Evolutionary conservation across 768 basidiomycete species (phyloP).

Genomic region (Leccinum broughii): DNA sequence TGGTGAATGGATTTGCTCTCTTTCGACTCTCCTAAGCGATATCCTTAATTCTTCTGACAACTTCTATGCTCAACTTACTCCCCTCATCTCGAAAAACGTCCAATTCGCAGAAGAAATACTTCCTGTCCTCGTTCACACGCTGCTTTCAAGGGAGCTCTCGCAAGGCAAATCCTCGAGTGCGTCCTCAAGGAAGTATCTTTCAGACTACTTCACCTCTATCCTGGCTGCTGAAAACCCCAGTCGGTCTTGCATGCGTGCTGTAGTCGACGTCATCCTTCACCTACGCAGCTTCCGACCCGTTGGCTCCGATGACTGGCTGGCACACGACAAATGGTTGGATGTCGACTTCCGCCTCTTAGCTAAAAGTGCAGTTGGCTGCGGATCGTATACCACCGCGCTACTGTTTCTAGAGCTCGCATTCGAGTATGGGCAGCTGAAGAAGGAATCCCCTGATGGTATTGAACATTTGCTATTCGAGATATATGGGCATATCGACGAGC

Average conservation of each 20-base stretch:
- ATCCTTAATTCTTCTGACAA: conserved; percentile 51
- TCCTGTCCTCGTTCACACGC: conserved; percentile 72
- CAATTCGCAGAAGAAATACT: conserved; percentile 66
- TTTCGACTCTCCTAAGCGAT: conserved; percentile 60
- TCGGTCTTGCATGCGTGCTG: conserved; percentile 51
- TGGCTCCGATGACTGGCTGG: conserved; percentile 39
- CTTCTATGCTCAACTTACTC: conserved; percentile 69
- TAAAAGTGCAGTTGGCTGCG: conserved; percentile 70
- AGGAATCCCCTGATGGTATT: conserved; percentile 34
- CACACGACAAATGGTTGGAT: conserved; percentile 79
- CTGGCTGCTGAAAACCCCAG: conserved; percentile 25
- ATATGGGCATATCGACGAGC: conserved; percentile 94
- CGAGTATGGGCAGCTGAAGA: conserved; percentile 42
- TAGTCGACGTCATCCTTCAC: conserved; percentile 79
- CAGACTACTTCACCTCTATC: conserved; percentile 27
- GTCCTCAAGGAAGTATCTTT: conserved; percentile 23
- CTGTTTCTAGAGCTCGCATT: conserved; percentile 83
- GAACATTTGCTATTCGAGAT: conserved; percentile 87
- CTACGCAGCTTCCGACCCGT: conserved; percentile 65
- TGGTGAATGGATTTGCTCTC: conserved; percentile 57
- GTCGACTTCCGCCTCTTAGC: conserved; percentile 75
- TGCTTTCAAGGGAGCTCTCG: conserved; percentile 44
- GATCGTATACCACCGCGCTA: conserved; percentile 86
- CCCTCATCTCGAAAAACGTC: conserved; percentile 55
- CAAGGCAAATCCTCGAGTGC: conserved; percentile 1